Evolutionary conservation across 768 basidiomycete genomes (phyloP), one percentile per base, ranked within the genome.

Genomic region (Lactifluus pinguis): DNA sequence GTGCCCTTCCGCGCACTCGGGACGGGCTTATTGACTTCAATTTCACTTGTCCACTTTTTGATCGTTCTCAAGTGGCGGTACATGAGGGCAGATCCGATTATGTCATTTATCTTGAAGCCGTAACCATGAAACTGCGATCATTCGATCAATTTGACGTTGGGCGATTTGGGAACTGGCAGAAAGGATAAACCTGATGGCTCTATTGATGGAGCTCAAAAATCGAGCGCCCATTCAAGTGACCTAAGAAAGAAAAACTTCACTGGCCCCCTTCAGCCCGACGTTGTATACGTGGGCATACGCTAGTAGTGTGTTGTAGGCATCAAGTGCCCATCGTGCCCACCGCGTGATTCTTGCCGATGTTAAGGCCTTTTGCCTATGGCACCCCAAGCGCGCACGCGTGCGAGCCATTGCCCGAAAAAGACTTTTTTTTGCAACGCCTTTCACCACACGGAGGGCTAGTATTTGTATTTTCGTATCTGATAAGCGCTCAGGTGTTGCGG

Each of bases 101-200:
- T 19, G 34, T 38, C 57, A 32, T 45, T 41, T 51, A 58, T 47
- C 38, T 36, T 39, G 30, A 6, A 4, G 11, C 29, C 14, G 58
- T 59, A 38, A 59, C 58, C 3, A 59, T 48, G 58, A 15, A 17
- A 53, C 58, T 53, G 36, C 58, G 45, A 53, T 59, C 58, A 59
- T 38, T 59, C 32, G 29, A 41, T 39, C 45, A 47, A 25, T 47
- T 29, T 45, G 42, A 45, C 44, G 44, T 44, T 21, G 44, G 34
- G 19, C 10, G 44, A 29, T 1, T 34, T 44, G 10, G n/a, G n/a
- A n/a, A 55, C 4, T 6, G 15, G n/a, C 0, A 8, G 38, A 17
- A 25, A 39, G 44, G 17, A 45, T 45, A 17, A 21, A 7, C 44
- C n/a, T 45, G 44, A 45, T 45, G 44, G 38, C 9, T 38, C 38